Conservation (phyloP, 768 basidiomycete species). For the Mycena filopes region DNA sequence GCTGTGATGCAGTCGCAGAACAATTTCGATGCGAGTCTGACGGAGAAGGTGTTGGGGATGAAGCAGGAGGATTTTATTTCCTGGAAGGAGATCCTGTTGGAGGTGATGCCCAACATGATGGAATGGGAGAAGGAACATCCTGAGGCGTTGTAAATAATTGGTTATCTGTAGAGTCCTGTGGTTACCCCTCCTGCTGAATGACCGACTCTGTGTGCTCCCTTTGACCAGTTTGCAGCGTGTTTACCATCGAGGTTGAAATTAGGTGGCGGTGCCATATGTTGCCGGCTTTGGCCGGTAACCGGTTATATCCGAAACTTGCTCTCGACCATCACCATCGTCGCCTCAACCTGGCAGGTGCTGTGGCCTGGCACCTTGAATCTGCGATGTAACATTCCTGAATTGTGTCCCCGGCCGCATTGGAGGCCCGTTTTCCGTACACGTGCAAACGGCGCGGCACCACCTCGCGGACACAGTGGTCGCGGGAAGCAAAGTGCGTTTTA, state of each 20-base stretch:
- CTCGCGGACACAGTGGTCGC: not conserved
- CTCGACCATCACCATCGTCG: too few relatives aligned
- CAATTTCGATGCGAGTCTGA: conserved; percentile 5
- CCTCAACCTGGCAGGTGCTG: too few relatives aligned
- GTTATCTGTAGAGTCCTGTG: not conserved
- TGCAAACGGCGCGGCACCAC: conserved; percentile 9
- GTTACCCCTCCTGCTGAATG: too few relatives aligned
- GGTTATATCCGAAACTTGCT: too few relatives aligned
- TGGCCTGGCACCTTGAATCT: too few relatives aligned
- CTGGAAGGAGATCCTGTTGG: conserved; percentile 20
- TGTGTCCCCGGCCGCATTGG: too few relatives aligned
- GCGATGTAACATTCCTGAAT: too few relatives aligned
- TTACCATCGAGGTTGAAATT: too few relatives aligned
- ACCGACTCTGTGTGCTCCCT: too few relatives aligned
- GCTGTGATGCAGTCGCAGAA: not conserved
- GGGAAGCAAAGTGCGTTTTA: not conserved
- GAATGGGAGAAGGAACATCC: conserved; percentile 15
- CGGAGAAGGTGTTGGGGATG: conserved; percentile 14
- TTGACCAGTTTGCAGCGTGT: too few relatives aligned
- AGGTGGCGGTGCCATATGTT: too few relatives aligned
- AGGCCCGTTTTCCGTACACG: conserved; percentile 1
- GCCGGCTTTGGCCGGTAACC: too few relatives aligned
- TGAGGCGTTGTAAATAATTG: not conserved
- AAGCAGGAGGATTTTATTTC: not conserved
- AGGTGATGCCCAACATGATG: conserved; percentile 13